Evolutionary conservation across 2,329 filamentous ascomycete species (phyloP), one percentile per base, ranked within the genome.

Genomic region (Diatrype stigma): DNA sequence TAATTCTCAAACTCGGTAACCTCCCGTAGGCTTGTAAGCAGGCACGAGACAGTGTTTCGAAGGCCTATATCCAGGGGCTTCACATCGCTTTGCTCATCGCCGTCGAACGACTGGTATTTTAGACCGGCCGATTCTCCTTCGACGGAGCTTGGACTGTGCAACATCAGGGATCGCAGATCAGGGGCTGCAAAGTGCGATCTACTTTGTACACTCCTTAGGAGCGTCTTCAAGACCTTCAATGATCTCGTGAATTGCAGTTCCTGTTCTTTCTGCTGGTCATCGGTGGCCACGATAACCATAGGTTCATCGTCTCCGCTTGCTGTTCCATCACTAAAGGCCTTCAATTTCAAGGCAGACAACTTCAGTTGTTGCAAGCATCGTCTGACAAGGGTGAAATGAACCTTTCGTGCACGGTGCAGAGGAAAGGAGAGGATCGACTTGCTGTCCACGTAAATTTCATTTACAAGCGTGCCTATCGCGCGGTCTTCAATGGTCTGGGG

Each of bases 1-100:
- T 90, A 88, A 60, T 87, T 89, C 5, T 84, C 80, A 63, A 92
- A 94, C 0, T 88, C 87, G 0, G 89, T 93, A 16, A 79, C 80
- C 53, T 84, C 77, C 30, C 80, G 78, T 38, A 96, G 69, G 51
- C 78, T 84, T 17, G 84, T 82, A 28, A 89, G 75, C 5, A 96
- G 72, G 40, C 89, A 85, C 1, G 81, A 79, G 6, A 82, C 79
- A 0, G 87, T 94, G 51, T 92, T 90, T 23, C 81, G 76, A 42
- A 80, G 78, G 1, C 88, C 89, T 57, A 94, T 85, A 26, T 73
- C 73, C 28, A 94, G 69, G 1, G 76, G 73, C 59, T 78, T 77
- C 23, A 90, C 77, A 12, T 81, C 80, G 1, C 81, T 84, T 49
- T 82, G 78, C 2, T 69, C 69, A 22, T 77, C 67, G 12, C 81